A percentile compares a stretch with the other conserved stretches of the same genome.
phyloP scores from a whole-genome alignment of 352 stramenopile genomes.

The Pythium scleroteichum region DNA sequence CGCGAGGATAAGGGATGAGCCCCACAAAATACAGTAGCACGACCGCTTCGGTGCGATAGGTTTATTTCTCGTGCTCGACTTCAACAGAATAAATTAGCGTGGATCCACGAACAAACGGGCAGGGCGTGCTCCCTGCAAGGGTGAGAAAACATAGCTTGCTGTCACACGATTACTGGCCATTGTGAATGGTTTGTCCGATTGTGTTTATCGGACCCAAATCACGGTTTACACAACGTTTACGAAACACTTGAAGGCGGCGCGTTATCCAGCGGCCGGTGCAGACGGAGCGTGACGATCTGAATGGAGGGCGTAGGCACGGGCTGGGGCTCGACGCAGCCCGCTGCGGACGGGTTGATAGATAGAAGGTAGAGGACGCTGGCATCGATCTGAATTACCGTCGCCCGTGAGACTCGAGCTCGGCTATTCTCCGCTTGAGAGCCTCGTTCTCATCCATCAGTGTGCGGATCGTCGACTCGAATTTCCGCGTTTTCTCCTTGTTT shows the following conservation, averaged over 20 bases:
- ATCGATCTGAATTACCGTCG: slow-evolving; percentile 10
- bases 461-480: slow-evolving; percentile 77
- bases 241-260: slow-evolving; percentile 11
- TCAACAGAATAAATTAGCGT: background rate
- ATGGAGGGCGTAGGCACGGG: too few relatives aligned
- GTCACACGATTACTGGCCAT: background rate
- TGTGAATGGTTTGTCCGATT: background rate
- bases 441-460: slow-evolving; percentile 82
- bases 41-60: slow-evolving; percentile 23
- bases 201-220: background rate
- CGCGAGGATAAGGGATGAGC: slow-evolving; percentile 58
- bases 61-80: slow-evolving; percentile 10
- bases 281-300: background rate
- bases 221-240: slow-evolving; percentile 21
- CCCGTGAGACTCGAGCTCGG: slow-evolving; percentile 48
- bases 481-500: slow-evolving; percentile 83
- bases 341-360: slow-evolving; percentile 14
- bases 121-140: background rate
- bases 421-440: slow-evolving; percentile 60
- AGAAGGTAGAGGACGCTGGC: background rate
- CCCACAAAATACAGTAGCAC: slow-evolving; percentile 18
- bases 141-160: too few relatives aligned
- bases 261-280: background rate
- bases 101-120: background rate
- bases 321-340: background rate